Evolutionary conservation across 805 yeast species (phyloP).

Genomic region (Yamadazyma tumulicola): DNA sequence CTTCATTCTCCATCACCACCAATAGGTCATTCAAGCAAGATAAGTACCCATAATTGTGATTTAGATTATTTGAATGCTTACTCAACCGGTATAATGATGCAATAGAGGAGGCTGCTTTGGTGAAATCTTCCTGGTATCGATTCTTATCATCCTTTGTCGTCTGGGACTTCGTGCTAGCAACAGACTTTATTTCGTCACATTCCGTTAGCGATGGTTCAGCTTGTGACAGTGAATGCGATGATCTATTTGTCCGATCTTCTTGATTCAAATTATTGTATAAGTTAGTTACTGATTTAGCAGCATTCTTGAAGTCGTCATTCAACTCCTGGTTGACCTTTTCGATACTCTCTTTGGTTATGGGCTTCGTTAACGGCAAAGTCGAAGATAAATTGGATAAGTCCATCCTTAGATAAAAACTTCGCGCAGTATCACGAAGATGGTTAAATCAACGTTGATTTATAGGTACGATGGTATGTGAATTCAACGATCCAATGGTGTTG

Average conservation of each 20-base stretch:
- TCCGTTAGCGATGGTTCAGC: too few relatives aligned
- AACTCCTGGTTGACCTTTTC: constrained; percentile 50
- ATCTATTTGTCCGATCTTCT: neutral
- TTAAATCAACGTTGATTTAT: constrained; percentile 62
- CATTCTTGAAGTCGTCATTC: constrained; percentile 61
- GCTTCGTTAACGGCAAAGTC: constrained; percentile 50
- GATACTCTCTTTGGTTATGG: constrained; percentile 46
- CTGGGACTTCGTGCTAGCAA: neutral
- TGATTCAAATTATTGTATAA: constrained; percentile 23
- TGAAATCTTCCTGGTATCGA: constrained; percentile 25
- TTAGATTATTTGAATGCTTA: constrained; percentile 45
- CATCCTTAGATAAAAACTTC: constrained; percentile 33
- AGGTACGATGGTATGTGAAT: constrained; percentile 55
- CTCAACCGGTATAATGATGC: constrained; percentile 58
- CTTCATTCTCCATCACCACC: constrained; percentile 34
- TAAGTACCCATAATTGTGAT: constrained; percentile 56
- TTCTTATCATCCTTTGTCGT: neutral
- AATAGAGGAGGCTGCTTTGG: constrained; percentile 40
- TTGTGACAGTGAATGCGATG: neutral
- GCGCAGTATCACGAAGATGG: too few relatives aligned
- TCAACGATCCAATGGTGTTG: too few relatives aligned
- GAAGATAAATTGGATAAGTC: constrained; percentile 61
- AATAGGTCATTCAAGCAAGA: constrained; percentile 59
- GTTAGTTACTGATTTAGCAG: constrained; percentile 69
- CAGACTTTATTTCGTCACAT: neutral